A percentile compares a stretch with the other conserved stretches of the same genome.
phyloP scores from a whole-genome alignment of 2,329 filamentous ascomycete species.

The Fusarium setosum region DNA sequence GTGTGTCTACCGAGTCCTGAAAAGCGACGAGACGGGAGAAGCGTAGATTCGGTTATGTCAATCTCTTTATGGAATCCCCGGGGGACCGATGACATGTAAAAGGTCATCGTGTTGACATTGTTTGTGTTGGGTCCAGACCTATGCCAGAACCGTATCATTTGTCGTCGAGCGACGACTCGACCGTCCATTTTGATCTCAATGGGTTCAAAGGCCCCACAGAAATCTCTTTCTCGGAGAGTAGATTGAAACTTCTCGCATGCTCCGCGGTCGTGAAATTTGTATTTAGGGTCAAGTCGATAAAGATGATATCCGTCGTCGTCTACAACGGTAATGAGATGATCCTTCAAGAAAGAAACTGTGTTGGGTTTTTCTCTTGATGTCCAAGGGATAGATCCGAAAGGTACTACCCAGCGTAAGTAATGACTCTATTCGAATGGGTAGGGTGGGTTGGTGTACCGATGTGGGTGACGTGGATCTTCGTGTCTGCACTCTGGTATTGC shows the following conservation, averaged over 20 bases:
- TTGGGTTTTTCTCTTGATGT: not conserved
- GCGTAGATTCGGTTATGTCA: not conserved
- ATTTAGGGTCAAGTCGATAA: slow-evolving; percentile 7
- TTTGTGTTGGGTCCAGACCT: not conserved
- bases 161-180: not conserved
- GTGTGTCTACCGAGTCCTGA: not conserved
- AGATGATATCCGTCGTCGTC: slow-evolving; percentile 13
- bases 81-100: not conserved
- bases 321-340: slow-evolving; percentile 5
- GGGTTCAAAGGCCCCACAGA: not conserved
- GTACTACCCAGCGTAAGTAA: not conserved
- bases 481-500: slow-evolving; percentile 14
- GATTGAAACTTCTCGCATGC: slow-evolving; percentile 5
- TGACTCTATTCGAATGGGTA: not conserved
- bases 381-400: slow-evolving; percentile 7
- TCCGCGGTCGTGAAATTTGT: slow-evolving; percentile 5
- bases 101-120: not conserved
- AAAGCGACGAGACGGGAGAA: not conserved
- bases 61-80: not conserved
- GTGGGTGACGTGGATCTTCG: slow-evolving; percentile 13
- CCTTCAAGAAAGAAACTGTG: not conserved
- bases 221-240: slow-evolving; percentile 2
- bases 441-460: not conserved
- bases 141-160: slow-evolving; percentile 9
- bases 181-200: not conserved